These are phyloP conservation scores for Leptographium wingfieldii DNA, from an alignment of 2,329 filamentous ascomycete species.

Conservation along the genomic window DNA sequence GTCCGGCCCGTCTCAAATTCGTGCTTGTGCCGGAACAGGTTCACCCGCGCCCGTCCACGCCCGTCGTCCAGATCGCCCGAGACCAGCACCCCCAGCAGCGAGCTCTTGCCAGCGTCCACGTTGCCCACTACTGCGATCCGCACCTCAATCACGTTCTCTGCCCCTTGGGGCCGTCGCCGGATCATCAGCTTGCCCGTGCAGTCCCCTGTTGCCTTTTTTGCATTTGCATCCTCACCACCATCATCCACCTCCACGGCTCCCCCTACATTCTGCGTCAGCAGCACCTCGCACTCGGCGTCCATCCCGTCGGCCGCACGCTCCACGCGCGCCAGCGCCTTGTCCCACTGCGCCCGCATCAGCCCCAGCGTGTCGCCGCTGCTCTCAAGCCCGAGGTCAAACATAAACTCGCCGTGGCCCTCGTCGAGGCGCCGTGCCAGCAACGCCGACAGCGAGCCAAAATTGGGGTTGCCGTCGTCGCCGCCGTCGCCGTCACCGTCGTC, in stretches of 20 bases:
- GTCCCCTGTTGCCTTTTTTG: conserved; percentile 15
- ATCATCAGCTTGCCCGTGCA: conserved; percentile 81
- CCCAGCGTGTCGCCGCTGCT: conserved; percentile 78
- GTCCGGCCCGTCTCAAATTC: conserved; percentile 93
- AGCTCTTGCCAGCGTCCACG: conserved; percentile 94
- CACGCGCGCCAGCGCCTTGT: conserved; percentile 54
- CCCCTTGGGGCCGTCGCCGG: conserved; percentile 56
- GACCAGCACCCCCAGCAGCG: conserved; percentile 86
- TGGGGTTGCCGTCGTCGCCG: conserved; percentile 44
- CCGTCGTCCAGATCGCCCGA: conserved; percentile 94
- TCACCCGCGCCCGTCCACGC: conserved; percentile 82
- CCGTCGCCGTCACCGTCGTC: conserved; percentile 24
- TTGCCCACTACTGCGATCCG: conserved; percentile 95
- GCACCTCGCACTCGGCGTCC: conserved; percentile 63
- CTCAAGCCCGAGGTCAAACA: conserved; percentile 89
- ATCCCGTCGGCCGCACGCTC: conserved; percentile 49
- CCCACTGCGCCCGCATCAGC: conserved; percentile 64
- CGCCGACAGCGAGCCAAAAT: conserved; percentile 48
- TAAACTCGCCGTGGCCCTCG: conserved; percentile 76
- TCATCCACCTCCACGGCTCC: conserved; percentile 53
- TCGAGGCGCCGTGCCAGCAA: conserved; percentile 57
- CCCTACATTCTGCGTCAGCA: conserved; percentile 85
- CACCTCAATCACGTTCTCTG: conserved; percentile 89
- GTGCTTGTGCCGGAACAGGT: conserved; percentile 94
- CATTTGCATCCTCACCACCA: background rate